These are phyloP conservation scores for Spathaspora girioi DNA, from an alignment of 805 yeast genomes.

Conservation along the genomic window DNA sequence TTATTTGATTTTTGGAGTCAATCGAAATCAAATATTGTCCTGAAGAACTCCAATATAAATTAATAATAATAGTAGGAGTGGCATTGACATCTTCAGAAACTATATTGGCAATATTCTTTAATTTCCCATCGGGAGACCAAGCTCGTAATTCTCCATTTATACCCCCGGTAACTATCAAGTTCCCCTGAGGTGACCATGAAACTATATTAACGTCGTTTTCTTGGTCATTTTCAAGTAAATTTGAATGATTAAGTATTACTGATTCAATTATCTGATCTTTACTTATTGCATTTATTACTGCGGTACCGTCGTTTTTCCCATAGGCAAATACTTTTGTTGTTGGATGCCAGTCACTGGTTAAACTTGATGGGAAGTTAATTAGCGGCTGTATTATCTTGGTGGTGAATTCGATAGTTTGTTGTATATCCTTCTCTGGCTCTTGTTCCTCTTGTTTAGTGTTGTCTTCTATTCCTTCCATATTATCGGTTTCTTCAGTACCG, in stretches of 20 bases:
- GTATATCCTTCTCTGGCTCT: background rate
- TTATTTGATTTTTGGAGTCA: constrained; percentile 42
- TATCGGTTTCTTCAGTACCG: constrained; percentile 6
- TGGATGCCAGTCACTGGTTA: constrained; percentile 59
- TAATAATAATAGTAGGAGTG: constrained; percentile 36
- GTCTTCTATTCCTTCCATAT: constrained; percentile 7
- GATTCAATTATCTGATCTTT: constrained; percentile 23
- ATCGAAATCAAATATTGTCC: constrained; percentile 55
- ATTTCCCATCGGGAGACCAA: constrained; percentile 73
- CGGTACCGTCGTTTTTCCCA: constrained; percentile 49
- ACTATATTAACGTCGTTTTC: constrained; percentile 29
- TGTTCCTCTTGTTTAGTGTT: constrained; percentile 1
- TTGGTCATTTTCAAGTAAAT: constrained; percentile 7
- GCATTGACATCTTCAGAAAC: constrained; percentile 4
- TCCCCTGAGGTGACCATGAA: constrained; percentile 69
- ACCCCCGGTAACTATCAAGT: constrained; percentile 57
- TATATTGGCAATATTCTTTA: constrained; percentile 44
- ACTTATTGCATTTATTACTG: constrained; percentile 38
- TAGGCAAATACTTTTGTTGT: constrained; percentile 45
- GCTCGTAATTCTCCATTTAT: constrained; percentile 70
- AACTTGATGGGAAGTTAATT: constrained; percentile 39
- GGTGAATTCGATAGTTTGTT: constrained; percentile 8
- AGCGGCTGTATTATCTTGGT: constrained; percentile 38
- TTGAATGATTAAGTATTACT: constrained; percentile 28
- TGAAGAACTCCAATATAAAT: constrained; percentile 55